Conservation (phyloP, 2,329 filamentous ascomycete genomes). For the Neobulgaria alba region DNA sequence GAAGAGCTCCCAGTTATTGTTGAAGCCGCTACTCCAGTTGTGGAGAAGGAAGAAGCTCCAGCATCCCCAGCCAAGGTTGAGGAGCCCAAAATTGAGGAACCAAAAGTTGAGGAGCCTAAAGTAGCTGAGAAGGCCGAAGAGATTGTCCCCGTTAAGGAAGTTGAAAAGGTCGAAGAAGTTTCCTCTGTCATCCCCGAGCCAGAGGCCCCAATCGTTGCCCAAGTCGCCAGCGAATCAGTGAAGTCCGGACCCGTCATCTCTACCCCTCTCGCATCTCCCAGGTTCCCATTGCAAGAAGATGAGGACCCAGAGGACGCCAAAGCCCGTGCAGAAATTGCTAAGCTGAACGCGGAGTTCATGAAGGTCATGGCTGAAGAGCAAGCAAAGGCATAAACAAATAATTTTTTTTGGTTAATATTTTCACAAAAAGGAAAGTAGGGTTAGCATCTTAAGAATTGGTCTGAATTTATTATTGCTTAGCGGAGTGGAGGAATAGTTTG, state of each 20-base stretch:
- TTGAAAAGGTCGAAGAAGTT: background rate
- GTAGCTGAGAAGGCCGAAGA: slow-evolving; percentile 13
- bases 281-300: background rate
- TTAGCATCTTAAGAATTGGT: too few relatives aligned
- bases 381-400: background rate
- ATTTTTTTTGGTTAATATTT: too few relatives aligned
- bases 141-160: slow-evolving; percentile 5
- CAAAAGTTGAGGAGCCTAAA: background rate
- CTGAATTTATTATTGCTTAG: too few relatives aligned
- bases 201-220: slow-evolving; percentile 3
- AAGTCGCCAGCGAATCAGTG: background rate
- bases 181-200: slow-evolving; percentile 6
- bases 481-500: too few relatives aligned
- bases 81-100: background rate
- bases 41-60: too few relatives aligned
- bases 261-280: background rate
- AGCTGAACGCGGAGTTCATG: slow-evolving; percentile 22
- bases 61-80: background rate
- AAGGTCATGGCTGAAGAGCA: slow-evolving; percentile 11
- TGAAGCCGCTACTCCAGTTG: background rate
- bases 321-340: slow-evolving; percentile 22
- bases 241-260: background rate
- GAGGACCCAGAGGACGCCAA: slow-evolving; percentile 18
- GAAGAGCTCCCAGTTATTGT: slow-evolving; percentile 5
- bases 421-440: too few relatives aligned